Base-by-base conservation (phyloP, 2,329 filamentous ascomycete genomes). In the Harringtonia aguacate region DNA sequence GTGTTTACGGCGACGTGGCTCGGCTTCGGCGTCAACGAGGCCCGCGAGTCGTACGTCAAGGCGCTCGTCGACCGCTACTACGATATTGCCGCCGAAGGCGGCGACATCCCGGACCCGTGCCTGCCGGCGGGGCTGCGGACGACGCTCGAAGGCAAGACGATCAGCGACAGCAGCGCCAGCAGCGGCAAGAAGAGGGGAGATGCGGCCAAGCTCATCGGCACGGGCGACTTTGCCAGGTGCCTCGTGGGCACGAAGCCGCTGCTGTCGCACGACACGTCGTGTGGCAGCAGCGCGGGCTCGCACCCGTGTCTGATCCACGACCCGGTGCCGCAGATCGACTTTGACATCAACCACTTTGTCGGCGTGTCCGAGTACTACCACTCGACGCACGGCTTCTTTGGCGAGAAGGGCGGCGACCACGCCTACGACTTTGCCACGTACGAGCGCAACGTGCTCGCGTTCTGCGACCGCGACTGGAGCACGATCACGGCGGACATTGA, bases 291-390 rank as follows among this genome's bases (percentile, higher is more conserved):
- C n/a, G n/a, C n/a, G n/a, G 66, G 76, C 5, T 84, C 95, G 56
- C 65, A 81, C 22, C 92, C 94, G 0, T 98, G 92, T 61, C 68
- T 98, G 29, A 70, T 98, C 33, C 86, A 95, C 54, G 89, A 92
- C 1, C 88, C 97, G 58, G 88, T 92, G 1, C 92, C 92, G 2
- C 86, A 87, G 4, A 95, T 98, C 51, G 92, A 98, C 59, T 98
- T 97, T 57, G 83, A 92, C 49, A 81, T 97, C 30, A 98, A 98
- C 55, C 94, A 95, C 60, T 98, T 98, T 56, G 82, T 98, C 24
- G 92, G 92, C 12, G 90, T 98, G 4, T 97, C 90, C 1, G 92
- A 98, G 59, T 98, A 94, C 63, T 98, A 92, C 90, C 92, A 98
- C 61, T 94, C 90, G 0, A 98, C 92, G 0, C 92, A 98, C 55